These are phyloP conservation scores for Xylariaceae sp. DNA, from an alignment of 2,329 filamentous ascomycete species.

Conservation along the genomic window DNA sequence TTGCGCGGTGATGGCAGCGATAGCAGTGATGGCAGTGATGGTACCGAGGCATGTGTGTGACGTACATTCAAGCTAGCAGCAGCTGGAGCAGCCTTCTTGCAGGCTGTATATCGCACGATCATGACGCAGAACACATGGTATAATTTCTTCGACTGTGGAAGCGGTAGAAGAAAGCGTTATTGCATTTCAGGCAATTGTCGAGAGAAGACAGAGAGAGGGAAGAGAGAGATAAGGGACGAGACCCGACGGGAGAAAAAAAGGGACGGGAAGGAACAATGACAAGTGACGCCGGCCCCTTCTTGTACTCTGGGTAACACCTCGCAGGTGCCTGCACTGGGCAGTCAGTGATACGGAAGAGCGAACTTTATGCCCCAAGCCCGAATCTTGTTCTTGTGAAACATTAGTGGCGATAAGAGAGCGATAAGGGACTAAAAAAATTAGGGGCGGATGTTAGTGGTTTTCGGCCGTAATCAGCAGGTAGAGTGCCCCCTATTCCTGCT, in stretches of 20 bases:
- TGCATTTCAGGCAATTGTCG: background rate
- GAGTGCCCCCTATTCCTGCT: no score
- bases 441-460: background rate
- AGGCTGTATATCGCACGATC: conserved; percentile 37
- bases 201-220: background rate
- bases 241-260: background rate
- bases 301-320: background rate
- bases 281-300: background rate
- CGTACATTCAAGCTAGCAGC: conserved; percentile 34
- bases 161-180: conserved; percentile 1
- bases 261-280: background rate
- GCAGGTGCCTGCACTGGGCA: no score
- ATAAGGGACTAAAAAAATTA: conserved; percentile 3
- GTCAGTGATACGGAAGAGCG: background rate
- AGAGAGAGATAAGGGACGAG: background rate
- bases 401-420: conserved; percentile 8
- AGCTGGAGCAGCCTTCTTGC: conserved; percentile 37
- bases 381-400: background rate
- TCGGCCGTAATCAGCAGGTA: no score
- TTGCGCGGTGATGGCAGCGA: background rate
- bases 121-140: conserved; percentile 32
- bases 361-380: conserved; percentile 14
- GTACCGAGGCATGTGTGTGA: conserved; percentile 13
- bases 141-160: background rate
- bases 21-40: background rate